A percentile compares a stretch with the other conserved stretches of the same genome.
Evolutionary conservation across 805 yeast genomes (phyloP).

Genomic region (Kluyveromyces aestuarii): DNA sequence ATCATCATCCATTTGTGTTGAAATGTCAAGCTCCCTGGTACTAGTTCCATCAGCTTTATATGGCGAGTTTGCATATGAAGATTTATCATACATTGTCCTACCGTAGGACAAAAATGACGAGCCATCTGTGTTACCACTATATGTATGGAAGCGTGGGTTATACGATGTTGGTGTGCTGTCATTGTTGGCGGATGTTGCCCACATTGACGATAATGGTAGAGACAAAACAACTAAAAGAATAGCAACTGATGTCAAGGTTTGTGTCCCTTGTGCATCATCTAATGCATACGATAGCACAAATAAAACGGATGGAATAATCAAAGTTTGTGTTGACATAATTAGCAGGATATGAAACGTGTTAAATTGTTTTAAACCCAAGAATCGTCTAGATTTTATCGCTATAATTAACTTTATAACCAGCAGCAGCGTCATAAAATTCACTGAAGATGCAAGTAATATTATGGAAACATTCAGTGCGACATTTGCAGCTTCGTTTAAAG

Average conservation of each 20-base stretch:
- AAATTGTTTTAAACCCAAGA: conserved; percentile 72
- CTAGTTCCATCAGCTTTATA: neutral
- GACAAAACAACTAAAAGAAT: conserved; percentile 58
- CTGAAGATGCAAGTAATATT: conserved; percentile 60
- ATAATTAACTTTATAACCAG: conserved; percentile 53
- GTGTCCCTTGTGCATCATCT: conserved; percentile 23
- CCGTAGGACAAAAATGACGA: conserved; percentile 1
- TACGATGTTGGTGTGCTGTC: conserved; percentile 34
- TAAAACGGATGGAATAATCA: conserved; percentile 67
- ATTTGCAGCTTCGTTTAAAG: conserved; percentile 15
- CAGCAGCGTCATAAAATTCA: conserved; percentile 51
- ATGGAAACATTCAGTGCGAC: conserved; percentile 46
- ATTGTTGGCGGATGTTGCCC: conserved; percentile 71
- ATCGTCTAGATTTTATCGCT: conserved; percentile 67
- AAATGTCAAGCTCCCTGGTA: neutral
- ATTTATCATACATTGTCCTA: neutral
- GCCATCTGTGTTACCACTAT: conserved; percentile 4
- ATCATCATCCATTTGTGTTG: conserved; percentile 1
- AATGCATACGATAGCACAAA: conserved; percentile 46
- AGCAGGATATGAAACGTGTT: conserved; percentile 72
- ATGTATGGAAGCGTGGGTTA: conserved; percentile 14
- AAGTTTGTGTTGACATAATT: conserved; percentile 75
- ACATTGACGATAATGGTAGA: conserved; percentile 75
- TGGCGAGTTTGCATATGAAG: neutral
- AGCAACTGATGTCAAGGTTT: conserved; percentile 43